Conservation (phyloP, 164 flowering plant genomes). For the Litsea cubeba region DNA sequence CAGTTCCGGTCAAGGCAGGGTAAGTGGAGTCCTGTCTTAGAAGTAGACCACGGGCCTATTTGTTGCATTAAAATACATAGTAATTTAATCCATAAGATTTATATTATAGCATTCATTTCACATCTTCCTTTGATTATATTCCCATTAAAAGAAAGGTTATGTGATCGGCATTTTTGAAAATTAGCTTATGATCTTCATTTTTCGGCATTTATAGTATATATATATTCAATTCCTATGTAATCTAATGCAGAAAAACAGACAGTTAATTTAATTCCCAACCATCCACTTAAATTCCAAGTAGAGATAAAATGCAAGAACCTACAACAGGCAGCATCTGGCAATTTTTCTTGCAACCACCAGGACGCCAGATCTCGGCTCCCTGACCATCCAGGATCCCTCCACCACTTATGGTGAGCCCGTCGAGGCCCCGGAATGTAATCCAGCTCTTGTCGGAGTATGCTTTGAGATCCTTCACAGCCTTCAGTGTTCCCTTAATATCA, state of each 20-base stretch:
- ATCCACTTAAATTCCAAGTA: neutral
- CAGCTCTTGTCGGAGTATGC: neutral
- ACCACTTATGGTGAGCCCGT: neutral
- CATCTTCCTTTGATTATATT: no score
- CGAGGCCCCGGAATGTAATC: neutral
- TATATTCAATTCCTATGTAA: neutral
- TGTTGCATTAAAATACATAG: no score
- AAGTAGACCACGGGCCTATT: no score
- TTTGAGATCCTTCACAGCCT: neutral
- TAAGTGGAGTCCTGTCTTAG: no score
- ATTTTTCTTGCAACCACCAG: neutral
- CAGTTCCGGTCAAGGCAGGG: no score
- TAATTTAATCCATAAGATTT: no score
- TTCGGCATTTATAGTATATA: neutral
- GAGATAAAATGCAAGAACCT: neutral
- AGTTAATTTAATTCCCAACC: neutral
- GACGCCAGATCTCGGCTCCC: slow-evolving; percentile 2
- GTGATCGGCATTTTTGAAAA: neutral
- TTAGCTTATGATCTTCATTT: neutral
- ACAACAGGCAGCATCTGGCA: slow-evolving; percentile 6
- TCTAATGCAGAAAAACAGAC: neutral
- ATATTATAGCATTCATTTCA: no score
- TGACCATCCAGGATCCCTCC: slow-evolving; percentile 10
- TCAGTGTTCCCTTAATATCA: slow-evolving; percentile 1
- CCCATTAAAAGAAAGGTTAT: neutral